Percentiles rank a stretch among this genome's conserved stretches.
These are phyloP conservation scores for Firmiana major DNA, from an alignment of 345 rosid genomes.

Conservation along the genomic window DNA sequence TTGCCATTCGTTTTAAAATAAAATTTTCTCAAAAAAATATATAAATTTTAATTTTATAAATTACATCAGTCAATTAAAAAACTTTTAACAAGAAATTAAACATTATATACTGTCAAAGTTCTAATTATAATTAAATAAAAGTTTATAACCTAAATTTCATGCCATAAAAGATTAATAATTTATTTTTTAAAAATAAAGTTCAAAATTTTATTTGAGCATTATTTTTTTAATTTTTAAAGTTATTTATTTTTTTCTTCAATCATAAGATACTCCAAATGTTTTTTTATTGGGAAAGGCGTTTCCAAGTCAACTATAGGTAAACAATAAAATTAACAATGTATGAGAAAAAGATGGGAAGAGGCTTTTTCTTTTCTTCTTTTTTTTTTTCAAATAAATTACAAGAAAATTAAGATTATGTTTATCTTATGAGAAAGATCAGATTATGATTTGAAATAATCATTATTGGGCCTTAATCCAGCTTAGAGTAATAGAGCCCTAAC, in stretches of 20 bases:
- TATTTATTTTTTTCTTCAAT: neutral
- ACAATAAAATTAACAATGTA: neutral
- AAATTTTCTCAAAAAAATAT: too few relatives aligned
- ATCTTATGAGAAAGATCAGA: neutral
- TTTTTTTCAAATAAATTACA: neutral
- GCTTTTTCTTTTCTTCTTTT: neutral
- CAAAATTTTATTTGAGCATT: too few relatives aligned
- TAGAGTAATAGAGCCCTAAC: neutral
- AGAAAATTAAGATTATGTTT: neutral
- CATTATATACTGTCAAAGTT: too few relatives aligned
- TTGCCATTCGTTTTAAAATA: too few relatives aligned
- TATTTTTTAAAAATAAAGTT: too few relatives aligned
- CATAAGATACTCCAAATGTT: neutral
- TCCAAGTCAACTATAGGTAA: neutral
- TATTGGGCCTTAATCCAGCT: neutral
- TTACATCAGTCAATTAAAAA: too few relatives aligned
- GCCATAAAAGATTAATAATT: too few relatives aligned
- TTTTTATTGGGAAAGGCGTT: neutral
- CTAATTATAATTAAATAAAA: too few relatives aligned
- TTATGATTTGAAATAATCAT: neutral
- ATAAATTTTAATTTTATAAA: too few relatives aligned
- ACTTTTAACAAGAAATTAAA: too few relatives aligned
- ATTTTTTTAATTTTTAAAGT: too few relatives aligned
- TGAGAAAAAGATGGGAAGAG: neutral
- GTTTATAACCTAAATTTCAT: too few relatives aligned